Percentiles rank a stretch among this genome's conserved stretches.
Evolutionary conservation across 257 asterid species (phyloP).

Genomic region (Voacanga thouarsii): DNA sequence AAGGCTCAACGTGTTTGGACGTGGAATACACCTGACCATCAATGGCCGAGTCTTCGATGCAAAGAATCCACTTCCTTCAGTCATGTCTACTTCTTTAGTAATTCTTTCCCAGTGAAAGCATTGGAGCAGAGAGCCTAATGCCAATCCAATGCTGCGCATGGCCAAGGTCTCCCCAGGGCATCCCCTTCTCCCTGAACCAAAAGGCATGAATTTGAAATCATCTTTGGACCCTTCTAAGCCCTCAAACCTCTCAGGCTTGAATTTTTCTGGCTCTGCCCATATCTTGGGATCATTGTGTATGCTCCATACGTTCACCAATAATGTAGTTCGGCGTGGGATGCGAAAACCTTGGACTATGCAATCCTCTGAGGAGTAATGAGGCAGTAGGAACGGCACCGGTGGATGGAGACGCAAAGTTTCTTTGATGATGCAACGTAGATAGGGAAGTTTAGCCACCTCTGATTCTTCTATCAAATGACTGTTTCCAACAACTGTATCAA

Average conservation of each 20-base stretch:
- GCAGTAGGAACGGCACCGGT: slow-evolving; percentile 49
- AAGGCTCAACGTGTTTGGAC: not conserved
- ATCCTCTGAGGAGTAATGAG: slow-evolving; percentile 53
- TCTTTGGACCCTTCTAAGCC: slow-evolving; percentile 25
- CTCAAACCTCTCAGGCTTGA: slow-evolving; percentile 59
- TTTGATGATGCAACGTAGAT: slow-evolving; percentile 43
- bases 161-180: slow-evolving; percentile 35
- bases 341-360: slow-evolving; percentile 57
- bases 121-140: slow-evolving; percentile 28
- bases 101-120: slow-evolving; percentile 30
- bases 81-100: slow-evolving; percentile 15
- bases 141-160: slow-evolving; percentile 29
- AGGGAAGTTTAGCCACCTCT: slow-evolving; percentile 41
- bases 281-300: slow-evolving; percentile 13
- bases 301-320: slow-evolving; percentile 62
- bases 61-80: not conserved
- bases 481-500: slow-evolving; percentile 25
- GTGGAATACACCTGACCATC: not conserved
- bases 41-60: not conserved
- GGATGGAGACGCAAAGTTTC: slow-evolving; percentile 66
- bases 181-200: slow-evolving; percentile 26
- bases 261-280: slow-evolving; percentile 52
- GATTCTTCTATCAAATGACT: slow-evolving; percentile 23
- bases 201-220: slow-evolving; percentile 17
- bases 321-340: slow-evolving; percentile 43